Evolutionary conservation across 306 rosid species (phyloP).

Genomic region (Comarum palustre): DNA sequence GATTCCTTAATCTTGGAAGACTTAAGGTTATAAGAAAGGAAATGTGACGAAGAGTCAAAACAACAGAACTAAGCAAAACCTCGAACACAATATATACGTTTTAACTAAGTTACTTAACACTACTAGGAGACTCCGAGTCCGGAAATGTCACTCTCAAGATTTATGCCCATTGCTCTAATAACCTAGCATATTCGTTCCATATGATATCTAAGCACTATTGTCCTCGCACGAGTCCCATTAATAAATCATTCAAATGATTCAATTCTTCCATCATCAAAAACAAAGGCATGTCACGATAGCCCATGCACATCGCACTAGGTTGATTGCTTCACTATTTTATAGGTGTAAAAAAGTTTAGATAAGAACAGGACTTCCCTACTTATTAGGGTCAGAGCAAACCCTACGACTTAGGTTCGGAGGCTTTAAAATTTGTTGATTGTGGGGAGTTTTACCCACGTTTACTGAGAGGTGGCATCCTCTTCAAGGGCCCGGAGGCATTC

Average conservation of each 20-base stretch:
- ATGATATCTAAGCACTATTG: conserved; percentile 7
- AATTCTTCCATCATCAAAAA: not conserved
- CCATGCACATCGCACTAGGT: conserved; percentile 15
- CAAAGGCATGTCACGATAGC: not conserved
- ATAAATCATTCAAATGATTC: not conserved
- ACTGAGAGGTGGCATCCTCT: no score
- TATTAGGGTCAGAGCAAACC: no score
- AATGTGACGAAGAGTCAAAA: not conserved
- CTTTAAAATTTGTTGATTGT: no score
- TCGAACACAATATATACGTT: no score
- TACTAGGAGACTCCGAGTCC: no score
- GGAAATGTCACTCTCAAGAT: not conserved
- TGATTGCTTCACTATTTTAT: not conserved
- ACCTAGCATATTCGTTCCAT: not conserved
- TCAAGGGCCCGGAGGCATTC: no score
- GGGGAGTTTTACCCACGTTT: no score
- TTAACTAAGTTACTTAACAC: not conserved
- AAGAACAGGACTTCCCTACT: no score
- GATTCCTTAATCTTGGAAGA: not conserved
- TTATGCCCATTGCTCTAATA: not conserved
- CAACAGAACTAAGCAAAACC: no score
- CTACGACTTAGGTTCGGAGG: no score
- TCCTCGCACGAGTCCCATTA: conserved; percentile 15
- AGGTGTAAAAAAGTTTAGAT: not conserved
- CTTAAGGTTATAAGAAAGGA: no score